These are phyloP conservation scores for Harringtonia lauricola DNA, from an alignment of 2,329 filamentous ascomycete genomes.

Conservation along the genomic window DNA sequence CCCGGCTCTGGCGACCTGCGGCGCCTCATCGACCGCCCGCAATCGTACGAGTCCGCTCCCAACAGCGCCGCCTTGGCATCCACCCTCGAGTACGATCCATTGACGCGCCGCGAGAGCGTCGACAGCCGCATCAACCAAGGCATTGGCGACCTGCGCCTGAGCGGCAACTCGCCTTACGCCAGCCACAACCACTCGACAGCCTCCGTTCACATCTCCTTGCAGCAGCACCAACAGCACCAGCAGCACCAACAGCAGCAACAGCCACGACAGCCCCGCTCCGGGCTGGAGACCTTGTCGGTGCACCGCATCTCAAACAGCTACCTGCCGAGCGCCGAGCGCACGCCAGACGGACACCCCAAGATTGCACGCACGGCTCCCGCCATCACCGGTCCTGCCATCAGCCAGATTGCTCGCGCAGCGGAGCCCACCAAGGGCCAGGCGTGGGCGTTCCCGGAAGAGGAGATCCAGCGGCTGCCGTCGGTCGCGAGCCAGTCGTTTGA, in stretches of 20 bases:
- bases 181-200: conserved; percentile 68
- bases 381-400: conserved; percentile 60
- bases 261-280: conserved; percentile 44
- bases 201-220: conserved; percentile 61
- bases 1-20: conserved; percentile 30
- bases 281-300: conserved; percentile 39
- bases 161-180: conserved; percentile 60
- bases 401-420: conserved; percentile 57
- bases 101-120: conserved; percentile 63
- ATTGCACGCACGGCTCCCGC: conserved; percentile 58
- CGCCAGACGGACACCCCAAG: conserved; percentile 39
- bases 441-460: conserved; percentile 73
- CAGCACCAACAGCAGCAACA: conserved; percentile 31
- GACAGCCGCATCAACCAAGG: conserved; percentile 68
- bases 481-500: conserved; percentile 38
- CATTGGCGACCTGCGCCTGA: conserved; percentile 59
- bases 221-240: conserved; percentile 51
- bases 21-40: conserved; percentile 29
- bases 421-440: conserved; percentile 74
- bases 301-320: conserved; percentile 56
- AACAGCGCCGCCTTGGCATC: conserved; percentile 15
- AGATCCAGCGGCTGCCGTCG: conserved; percentile 41
- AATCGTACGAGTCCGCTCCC: conserved; percentile 28
- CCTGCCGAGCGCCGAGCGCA: conserved; percentile 47
- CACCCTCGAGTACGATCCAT: conserved; percentile 11